Evolutionary conservation across 768 basidiomycete species (phyloP), one percentile per base, ranked within the genome.

Genomic region (Boletus rubroflammeus): DNA sequence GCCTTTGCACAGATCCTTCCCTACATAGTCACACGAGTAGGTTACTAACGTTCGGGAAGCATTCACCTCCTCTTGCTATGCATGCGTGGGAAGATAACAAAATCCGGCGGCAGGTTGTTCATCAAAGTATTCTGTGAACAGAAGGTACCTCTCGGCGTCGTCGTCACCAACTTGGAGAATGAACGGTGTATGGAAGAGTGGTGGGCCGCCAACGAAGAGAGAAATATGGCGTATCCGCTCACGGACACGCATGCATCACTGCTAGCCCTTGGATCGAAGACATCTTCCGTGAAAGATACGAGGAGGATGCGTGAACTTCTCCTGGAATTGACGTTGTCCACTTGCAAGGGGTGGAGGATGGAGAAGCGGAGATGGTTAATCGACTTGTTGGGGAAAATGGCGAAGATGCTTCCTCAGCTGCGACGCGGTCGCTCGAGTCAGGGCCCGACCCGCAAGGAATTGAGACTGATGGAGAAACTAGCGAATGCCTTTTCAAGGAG

Each of bases 191-290:
- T 74, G 65, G 68, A 71, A 5, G 59, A 36, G 25, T 78, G 77
- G 77, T 78, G 75, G 76, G 36, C 43, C 15, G 31, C 49, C 34
- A 77, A 77, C 53, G n/a, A 69, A 44, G 31, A 32, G 13, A 52
- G 39, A 35, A 19, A 14, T 65, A 67, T 39, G 62, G 60, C 1
- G 73, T 78, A 58, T 41, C 48, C 32, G 54, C 65, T 0, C 32
- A 58, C 13, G 74, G 70, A 15, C 70, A 74, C 19, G 78, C 75
- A 4, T 78, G 78, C 54, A 67, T 78, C 56, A 76, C 75, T 14
- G 68, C 74, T 15, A 67, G 46, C 39, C 54, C 62, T 15, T 67
- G 73, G 17, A 51, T 58, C 11, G 62, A 43, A 0, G 51, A 62
- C 39, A 47, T 51, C 26, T 68, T 68, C 44, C 53, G 53, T 10